A percentile compares a stretch with the other conserved stretches of the same genome.
These are phyloP conservation scores for Peziza echinospora DNA, from an alignment of 495 filamentous ascomycete species.

Conservation along the genomic window DNA sequence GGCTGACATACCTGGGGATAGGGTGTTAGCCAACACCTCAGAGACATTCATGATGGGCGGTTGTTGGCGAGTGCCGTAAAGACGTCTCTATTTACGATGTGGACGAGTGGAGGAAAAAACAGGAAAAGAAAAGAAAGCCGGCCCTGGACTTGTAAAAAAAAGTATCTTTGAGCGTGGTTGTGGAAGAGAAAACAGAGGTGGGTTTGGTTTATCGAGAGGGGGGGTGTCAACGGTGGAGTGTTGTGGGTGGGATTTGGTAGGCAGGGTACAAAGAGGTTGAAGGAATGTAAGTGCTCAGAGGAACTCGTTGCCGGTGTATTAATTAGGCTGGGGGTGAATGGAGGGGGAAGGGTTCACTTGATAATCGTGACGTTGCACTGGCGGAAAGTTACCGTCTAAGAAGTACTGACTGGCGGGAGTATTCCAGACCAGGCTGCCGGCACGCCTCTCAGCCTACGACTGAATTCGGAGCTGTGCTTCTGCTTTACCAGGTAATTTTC, in stretches of 20 bases:
- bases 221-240: slow-evolving; percentile 9
- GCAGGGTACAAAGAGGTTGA: neutral
- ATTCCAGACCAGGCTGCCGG: too few species aligned
- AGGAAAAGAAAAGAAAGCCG: slow-evolving; percentile 19
- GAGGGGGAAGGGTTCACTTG: too few species aligned
- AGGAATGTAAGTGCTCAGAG: neutral
- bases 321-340: neutral
- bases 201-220: slow-evolving; percentile 9
- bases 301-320: neutral
- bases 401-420: too few species aligned
- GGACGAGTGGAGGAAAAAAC: slow-evolving; percentile 3
- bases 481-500: too few species aligned
- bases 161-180: slow-evolving; percentile 21
- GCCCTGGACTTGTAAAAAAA: slow-evolving; percentile 13
- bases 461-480: too few species aligned
- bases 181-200: slow-evolving; percentile 19
- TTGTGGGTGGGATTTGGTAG: slow-evolving; percentile 3
- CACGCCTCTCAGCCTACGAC: too few species aligned
- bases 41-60: slow-evolving; percentile 46
- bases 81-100: neutral
- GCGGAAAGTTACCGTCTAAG: too few species aligned
- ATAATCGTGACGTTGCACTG: neutral
- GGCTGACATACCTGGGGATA: slow-evolving; percentile 53
- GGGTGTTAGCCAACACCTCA: slow-evolving; percentile 74
- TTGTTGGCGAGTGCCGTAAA: neutral